These are phyloP conservation scores for Bipolaris victoriae DNA, from an alignment of 2,329 filamentous ascomycete species.

Conservation along the genomic window DNA sequence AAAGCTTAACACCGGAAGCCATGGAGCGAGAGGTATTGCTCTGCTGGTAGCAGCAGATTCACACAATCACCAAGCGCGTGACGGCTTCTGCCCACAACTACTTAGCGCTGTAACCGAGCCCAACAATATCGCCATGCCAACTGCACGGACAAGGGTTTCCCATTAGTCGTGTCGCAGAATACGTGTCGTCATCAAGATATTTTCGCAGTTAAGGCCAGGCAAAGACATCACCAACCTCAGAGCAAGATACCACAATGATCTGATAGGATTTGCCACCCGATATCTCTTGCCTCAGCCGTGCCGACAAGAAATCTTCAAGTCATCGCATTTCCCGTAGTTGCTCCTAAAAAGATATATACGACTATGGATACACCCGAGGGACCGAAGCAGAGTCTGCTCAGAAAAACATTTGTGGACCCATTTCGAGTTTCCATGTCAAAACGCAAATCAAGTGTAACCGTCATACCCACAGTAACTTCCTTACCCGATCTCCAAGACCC, in stretches of 20 bases:
- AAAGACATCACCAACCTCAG: background rate
- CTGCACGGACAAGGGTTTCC: background rate
- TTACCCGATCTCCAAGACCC: background rate
- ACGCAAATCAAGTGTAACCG: constrained; percentile 5
- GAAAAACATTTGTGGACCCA: constrained; percentile 9
- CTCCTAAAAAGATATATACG: background rate
- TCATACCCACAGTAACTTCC: background rate
- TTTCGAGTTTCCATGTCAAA: constrained; percentile 7
- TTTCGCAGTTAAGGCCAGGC: background rate
- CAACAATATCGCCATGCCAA: background rate
- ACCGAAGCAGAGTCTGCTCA: constrained; percentile 5
- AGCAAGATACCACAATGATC: background rate
- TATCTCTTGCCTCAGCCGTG: background rate
- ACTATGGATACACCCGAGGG: constrained; percentile 1
- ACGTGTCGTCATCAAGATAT: background rate
- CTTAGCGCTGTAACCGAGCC: constrained; percentile 2
- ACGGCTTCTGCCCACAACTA: background rate
- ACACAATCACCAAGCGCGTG: background rate
- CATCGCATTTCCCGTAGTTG: background rate
- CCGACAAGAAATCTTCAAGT: background rate
- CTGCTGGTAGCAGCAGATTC: background rate
- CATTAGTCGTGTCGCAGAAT: background rate
- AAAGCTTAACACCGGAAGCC: too few relatives aligned
- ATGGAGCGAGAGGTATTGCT: too few relatives aligned
- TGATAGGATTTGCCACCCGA: background rate